Evolutionary conservation across 1,284 basidiomycete species (phyloP), one percentile per base, ranked within the genome.

Genomic region (Leucoagaricus sp.): DNA sequence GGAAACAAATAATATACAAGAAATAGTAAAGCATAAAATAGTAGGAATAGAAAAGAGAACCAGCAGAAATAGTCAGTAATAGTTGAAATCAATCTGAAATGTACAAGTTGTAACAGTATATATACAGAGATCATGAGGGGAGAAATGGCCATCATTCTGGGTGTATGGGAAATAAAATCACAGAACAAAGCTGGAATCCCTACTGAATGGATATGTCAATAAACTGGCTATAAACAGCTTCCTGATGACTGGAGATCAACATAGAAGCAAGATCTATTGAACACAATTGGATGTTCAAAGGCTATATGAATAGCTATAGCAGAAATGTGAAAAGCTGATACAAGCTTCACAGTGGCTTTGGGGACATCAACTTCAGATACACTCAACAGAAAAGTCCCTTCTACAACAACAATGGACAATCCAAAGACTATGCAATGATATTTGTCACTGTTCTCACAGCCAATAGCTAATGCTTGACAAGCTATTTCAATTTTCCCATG

Each of bases 51-150:
- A n/a, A n/a, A n/a, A n/a, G n/a, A n/a, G n/a, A n/a, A n/a, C n/a
- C n/a, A n/a, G n/a, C n/a, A n/a, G n/a, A n/a, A n/a, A n/a, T n/a
- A n/a, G n/a, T n/a, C n/a, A n/a, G n/a, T n/a, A n/a, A n/a, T n/a
- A n/a, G n/a, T n/a, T n/a, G n/a, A n/a, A n/a, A n/a, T n/a, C n/a
- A n/a, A n/a, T n/a, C n/a, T n/a, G n/a, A n/a, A n/a, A n/a, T n/a
- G n/a, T n/a, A n/a, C n/a, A n/a, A n/a, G n/a, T n/a, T n/a, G n/a
- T n/a, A n/a, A 78, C 55, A 49, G 55, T 1, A n/a, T 82, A 12
- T 83, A 85, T 60, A 69, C 75, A 2, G 77, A 81, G 64, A 80
- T 89, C 55, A 81, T 86, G 4, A 75, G 83, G 7, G 87, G 87
- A 17, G 87, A 89, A 68, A 78, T 85, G 68, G 84, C 78, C 0